These are phyloP conservation scores for Berberis thunbergii DNA, from an alignment of 164 flowering plant species.

Conservation along the genomic window DNA sequence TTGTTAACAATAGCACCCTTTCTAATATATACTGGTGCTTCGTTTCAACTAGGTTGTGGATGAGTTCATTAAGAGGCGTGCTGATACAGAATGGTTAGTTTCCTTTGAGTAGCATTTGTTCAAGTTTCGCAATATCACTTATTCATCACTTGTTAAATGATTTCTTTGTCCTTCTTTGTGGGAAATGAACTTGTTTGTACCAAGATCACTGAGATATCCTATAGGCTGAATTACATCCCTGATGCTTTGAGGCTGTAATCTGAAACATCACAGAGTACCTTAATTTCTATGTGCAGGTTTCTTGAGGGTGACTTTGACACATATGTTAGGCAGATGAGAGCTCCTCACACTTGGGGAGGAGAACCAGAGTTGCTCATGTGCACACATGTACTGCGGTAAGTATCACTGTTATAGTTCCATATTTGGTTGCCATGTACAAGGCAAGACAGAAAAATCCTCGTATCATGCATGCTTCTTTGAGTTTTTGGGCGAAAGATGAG, in stretches of 20 bases:
- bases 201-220: too few species aligned
- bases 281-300: conserved; percentile 38
- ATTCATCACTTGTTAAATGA: too few species aligned
- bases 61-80: conserved; percentile 68
- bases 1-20: too few species aligned
- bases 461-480: too few species aligned
- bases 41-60: conserved; percentile 51
- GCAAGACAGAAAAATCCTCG: too few species aligned
- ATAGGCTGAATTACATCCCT: too few species aligned
- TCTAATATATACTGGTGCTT: neutral
- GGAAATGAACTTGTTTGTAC: too few species aligned
- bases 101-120: neutral
- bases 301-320: conserved; percentile 74
- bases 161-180: too few species aligned
- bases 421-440: neutral
- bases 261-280: too few species aligned
- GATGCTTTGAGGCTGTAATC: too few species aligned
- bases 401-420: neutral
- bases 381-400: conserved; percentile 65
- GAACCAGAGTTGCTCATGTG: conserved; percentile 89
- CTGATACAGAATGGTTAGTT: conserved; percentile 61
- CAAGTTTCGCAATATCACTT: too few species aligned
- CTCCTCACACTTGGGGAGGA: conserved; percentile 77
- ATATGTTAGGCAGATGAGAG: conserved; percentile 51
- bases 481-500: too few species aligned